Evolutionary conservation across 352 stramenopile species (phyloP), one percentile per base, ranked within the genome.

Genomic region (Elongisporangium prolatum): DNA sequence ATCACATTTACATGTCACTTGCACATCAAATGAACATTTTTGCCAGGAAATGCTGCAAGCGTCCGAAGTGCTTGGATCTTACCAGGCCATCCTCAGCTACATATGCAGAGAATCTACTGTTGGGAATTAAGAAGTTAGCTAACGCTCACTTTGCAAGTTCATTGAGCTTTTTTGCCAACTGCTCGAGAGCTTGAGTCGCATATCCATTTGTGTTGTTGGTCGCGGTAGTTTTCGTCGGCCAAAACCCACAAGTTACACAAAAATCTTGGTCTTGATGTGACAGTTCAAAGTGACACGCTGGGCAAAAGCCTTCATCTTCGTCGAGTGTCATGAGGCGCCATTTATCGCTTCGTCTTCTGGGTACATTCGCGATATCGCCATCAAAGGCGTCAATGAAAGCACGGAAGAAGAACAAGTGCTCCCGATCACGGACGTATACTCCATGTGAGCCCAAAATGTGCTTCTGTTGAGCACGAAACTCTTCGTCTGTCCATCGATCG

Each of bases 351-450:
- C 71, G 70, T 16, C 61, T 57, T 18, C 72, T 65, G 0, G 78
- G 74, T 1, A 89, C 75, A 22, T 71, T 80, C 34, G 20, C 25
- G n/a, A 89, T 38, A 44, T 85, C 65, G 24, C 67, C 64, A 9
- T 65, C 48, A 58, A 89, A 89, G 10, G 73, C 76, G n/a, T 59
- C 57, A 22, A 88, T 52, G 51, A 91, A 89, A 11, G 74, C 69
- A n/a, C 72, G 57, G 48, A 88, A 86, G 60, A 87, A 91, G 44
- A 82, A 86, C 24, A 89, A 50, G 21, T 91, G 82, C 52, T 91
- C 82, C 49, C 68, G 63, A 59, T 91, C 82, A 25, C 79, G 82
- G 16, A 89, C 69, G 34, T 79, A 77, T n/a, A 91, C 67, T 25
- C 62, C 48, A 38, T 91, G 79, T 2, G 52, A 48, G 40, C 57